Percentiles rank a stretch among this genome's conserved stretches.
Evolutionary conservation across 768 basidiomycete species (phyloP).

Genomic region (Glaciozyma martinii): DNA sequence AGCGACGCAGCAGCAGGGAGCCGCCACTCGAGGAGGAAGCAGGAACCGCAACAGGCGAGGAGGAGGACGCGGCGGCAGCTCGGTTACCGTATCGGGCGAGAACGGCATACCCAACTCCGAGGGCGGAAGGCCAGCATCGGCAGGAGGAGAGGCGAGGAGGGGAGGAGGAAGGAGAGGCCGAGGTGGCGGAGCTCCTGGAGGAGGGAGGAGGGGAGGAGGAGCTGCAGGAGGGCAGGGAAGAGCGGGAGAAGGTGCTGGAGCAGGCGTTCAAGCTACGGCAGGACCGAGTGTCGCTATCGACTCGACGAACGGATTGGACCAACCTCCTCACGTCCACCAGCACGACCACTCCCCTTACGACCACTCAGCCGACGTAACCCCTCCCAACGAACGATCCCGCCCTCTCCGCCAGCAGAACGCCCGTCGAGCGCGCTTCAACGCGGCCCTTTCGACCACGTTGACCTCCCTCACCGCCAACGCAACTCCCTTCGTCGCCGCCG

Average conservation of each 20-base stretch:
- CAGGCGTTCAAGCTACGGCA: neutral
- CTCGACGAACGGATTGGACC: neutral
- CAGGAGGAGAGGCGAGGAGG: neutral
- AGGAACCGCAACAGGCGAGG: neutral
- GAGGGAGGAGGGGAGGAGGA: neutral
- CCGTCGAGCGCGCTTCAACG: conserved; percentile 16
- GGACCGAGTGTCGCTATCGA: neutral
- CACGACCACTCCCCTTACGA: neutral
- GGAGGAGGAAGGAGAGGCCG: too few relatives aligned
- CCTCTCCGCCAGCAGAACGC: neutral
- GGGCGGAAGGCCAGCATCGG: neutral
- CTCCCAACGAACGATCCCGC: too few relatives aligned
- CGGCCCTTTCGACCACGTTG: conserved; percentile 11
- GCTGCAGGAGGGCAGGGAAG: neutral
- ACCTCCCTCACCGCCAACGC: conserved; percentile 8
- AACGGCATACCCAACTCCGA: neutral
- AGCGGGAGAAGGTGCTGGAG: neutral
- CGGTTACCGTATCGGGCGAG: neutral
- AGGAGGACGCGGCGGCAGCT: neutral
- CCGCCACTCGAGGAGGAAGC: neutral
- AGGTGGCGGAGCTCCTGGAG: neutral
- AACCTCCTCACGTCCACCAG: neutral
- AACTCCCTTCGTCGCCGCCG: conserved; percentile 3
- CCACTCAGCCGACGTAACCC: neutral
- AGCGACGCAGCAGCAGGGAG: too few relatives aligned